These are phyloP conservation scores for Pseudocercospora fijiensis DNA, from an alignment of 2,329 filamentous ascomycete genomes.

Conservation along the genomic window DNA sequence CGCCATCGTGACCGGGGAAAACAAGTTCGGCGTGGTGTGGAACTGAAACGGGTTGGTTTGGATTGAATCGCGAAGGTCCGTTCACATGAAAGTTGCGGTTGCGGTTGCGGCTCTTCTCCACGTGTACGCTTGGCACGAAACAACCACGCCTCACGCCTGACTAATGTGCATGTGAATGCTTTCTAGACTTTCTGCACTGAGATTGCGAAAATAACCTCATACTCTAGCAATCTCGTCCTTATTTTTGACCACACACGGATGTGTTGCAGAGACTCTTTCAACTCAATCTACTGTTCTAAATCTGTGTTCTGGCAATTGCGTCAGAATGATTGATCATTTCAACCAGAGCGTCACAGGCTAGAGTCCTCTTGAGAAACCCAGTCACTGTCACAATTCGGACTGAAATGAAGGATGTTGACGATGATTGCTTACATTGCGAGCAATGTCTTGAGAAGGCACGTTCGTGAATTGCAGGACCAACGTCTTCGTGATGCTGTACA, in stretches of 20 bases:
- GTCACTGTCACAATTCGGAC: too few species aligned
- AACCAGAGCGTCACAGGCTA: too few species aligned
- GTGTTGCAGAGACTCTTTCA: too few species aligned
- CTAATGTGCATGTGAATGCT: not conserved
- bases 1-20: conserved; percentile 35
- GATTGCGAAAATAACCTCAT: not conserved
- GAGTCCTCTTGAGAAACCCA: too few species aligned
- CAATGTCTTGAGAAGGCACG: too few species aligned
- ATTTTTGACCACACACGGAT: too few species aligned
- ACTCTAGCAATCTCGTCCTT: too few species aligned
- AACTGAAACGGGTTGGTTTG: conserved; percentile 44
- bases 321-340: too few species aligned
- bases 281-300: too few species aligned
- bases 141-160: not conserved
- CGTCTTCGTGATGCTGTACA: not conserved
- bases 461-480: not conserved
- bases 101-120: not conserved
- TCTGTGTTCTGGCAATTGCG: too few species aligned
- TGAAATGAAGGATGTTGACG: too few species aligned
- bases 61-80: not conserved
- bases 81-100: conserved; percentile 2
- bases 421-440: too few species aligned
- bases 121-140: not conserved
- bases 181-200: not conserved
- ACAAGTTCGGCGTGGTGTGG: not conserved